A percentile compares a stretch with the other conserved stretches of the same genome.
Conservation (phyloP, 129 eudicot genomes). For the Flaveria ramosissima region DNA sequence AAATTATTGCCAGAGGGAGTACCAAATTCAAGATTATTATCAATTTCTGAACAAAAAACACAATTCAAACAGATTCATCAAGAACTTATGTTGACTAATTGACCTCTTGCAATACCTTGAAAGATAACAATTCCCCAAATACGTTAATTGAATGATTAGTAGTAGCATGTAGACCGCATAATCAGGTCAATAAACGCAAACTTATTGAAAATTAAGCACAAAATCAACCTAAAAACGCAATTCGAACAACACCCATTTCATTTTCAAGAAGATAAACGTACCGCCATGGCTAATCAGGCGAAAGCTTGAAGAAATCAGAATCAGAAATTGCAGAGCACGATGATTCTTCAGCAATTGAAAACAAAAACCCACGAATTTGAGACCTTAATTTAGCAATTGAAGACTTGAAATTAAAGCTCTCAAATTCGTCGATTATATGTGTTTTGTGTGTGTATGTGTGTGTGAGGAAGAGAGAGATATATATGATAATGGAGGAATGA, state of each 20-base stretch:
- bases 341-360: constrained; percentile 8
- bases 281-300: constrained; percentile 46
- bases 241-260: neutral
- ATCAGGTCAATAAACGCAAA: neutral
- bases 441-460: neutral
- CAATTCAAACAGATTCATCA: constrained; percentile 5
- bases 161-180: too few relatives aligned
- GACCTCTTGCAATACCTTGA: neutral
- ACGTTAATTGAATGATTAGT: neutral
- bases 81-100: constrained; percentile 1
- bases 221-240: constrained; percentile 10
- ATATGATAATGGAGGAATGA: constrained; percentile 11
- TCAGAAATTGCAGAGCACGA: constrained; percentile 19
- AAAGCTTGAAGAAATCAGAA: constrained; percentile 1
- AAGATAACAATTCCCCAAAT: neutral
- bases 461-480: neutral
- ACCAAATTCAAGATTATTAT: constrained; percentile 8
- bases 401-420: neutral
- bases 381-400: neutral
- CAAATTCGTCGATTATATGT: neutral
- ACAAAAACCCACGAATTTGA: neutral
- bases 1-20: neutral
- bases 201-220: neutral
- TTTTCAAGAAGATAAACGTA: constrained; percentile 27
- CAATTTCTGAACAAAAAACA: neutral